Evolutionary conservation across 164 flowering plant genomes (phyloP).

Genomic region (Vitis riparia): DNA sequence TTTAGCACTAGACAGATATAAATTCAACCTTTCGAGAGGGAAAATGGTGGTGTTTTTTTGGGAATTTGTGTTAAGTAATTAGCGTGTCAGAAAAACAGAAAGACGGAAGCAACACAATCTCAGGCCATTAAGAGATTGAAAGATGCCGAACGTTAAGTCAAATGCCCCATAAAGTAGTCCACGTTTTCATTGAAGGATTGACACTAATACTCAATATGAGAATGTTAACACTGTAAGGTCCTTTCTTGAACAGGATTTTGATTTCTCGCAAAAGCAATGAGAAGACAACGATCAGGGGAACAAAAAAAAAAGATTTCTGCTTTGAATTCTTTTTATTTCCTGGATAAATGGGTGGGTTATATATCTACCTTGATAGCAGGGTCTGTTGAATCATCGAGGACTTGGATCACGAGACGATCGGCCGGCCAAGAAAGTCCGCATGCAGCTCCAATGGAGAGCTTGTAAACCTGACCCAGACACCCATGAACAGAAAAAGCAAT

Average conservation of each 20-base stretch:
- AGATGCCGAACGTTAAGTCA: background rate
- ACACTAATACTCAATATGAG: too few relatives aligned
- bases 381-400: constrained; percentile 89
- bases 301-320: too few relatives aligned
- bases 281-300: too few relatives aligned
- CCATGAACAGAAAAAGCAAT: constrained; percentile 5
- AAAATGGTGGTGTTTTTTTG: too few relatives aligned
- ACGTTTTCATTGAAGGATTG: too few relatives aligned
- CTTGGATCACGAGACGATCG: constrained; percentile 87
- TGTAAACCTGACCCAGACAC: constrained; percentile 56
- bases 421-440: constrained; percentile 86
- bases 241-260: background rate
- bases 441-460: constrained; percentile 88
- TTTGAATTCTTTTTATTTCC: too few relatives aligned
- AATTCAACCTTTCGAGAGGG: too few relatives aligned
- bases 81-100: background rate
- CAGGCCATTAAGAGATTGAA: background rate
- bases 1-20: too few relatives aligned
- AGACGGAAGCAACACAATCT: background rate
- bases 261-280: background rate
- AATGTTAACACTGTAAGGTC: too few relatives aligned
- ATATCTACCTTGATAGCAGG: constrained; percentile 60
- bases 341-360: background rate
- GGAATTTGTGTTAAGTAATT: background rate
- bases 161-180: background rate